Conservation (phyloP, 148 eudicot genomes). For the Drosera capensis region DNA sequence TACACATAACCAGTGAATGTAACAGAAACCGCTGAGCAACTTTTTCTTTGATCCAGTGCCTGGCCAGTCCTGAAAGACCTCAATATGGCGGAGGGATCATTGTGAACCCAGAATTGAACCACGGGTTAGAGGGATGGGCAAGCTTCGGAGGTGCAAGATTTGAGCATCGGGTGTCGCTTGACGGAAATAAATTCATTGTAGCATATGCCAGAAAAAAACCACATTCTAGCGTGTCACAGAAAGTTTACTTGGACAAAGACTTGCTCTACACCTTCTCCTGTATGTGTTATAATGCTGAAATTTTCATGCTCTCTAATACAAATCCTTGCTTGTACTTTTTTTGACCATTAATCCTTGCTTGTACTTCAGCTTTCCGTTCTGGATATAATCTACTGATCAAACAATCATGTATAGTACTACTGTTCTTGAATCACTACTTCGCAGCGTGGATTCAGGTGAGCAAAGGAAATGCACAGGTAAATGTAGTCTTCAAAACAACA, state of each 20-base stretch:
- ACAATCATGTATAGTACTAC: background rate
- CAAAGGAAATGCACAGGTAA: conserved; percentile 16
- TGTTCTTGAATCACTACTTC: background rate
- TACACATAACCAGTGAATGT: background rate
- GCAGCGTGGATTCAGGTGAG: conserved; percentile 58
- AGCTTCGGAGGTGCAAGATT: conserved; percentile 22
- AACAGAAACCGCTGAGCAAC: background rate
- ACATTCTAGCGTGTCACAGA: conserved; percentile 22
- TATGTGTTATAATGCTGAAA: too few relatives aligned
- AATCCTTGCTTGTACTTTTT: background rate
- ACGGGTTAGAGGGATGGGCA: conserved; percentile 45
- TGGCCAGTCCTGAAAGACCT: conserved; percentile 29
- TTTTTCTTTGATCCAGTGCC: conserved; percentile 22
- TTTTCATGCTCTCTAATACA: too few relatives aligned
- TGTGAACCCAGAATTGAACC: conserved; percentile 31
- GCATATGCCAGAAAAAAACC: conserved; percentile 18
- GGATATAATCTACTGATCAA: background rate
- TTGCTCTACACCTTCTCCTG: conserved; percentile 50
- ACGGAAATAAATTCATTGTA: conserved; percentile 32
- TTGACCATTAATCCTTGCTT: background rate
- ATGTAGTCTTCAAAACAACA: conserved; percentile 21
- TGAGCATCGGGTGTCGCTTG: conserved; percentile 11
- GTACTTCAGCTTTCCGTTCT: background rate
- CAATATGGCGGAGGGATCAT: conserved; percentile 58
- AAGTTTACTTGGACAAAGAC: conserved; percentile 17